Evolutionary conservation across 2,329 filamentous ascomycete genomes (phyloP).

Genomic region (Bipolaris oryzae): DNA sequence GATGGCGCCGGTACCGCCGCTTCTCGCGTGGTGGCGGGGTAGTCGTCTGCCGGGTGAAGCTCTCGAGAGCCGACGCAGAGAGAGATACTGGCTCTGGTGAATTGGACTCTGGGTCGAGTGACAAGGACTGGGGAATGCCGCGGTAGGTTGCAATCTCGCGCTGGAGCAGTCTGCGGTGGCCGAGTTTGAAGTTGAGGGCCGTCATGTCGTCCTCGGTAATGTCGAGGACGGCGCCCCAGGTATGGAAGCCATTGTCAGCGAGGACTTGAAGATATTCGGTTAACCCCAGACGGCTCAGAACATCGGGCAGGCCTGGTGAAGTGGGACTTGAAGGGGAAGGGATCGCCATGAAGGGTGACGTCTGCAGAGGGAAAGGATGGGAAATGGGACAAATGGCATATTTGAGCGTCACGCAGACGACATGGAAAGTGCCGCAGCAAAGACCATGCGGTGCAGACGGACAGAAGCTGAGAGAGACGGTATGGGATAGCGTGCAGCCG

Average conservation of each 20-base stretch:
- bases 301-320: slow-evolving; percentile 32
- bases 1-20: slow-evolving; percentile 48
- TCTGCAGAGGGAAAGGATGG: slow-evolving; percentile 19
- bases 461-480: slow-evolving; percentile 13
- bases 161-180: slow-evolving; percentile 48
- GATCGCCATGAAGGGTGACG: slow-evolving; percentile 38
- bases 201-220: slow-evolving; percentile 50
- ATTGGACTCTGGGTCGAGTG: slow-evolving; percentile 31
- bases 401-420: slow-evolving; percentile 9
- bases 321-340: slow-evolving; percentile 25
- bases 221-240: slow-evolving; percentile 48
- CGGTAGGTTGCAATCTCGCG: slow-evolving; percentile 49
- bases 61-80: slow-evolving; percentile 40
- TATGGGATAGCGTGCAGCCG: slow-evolving; percentile 15
- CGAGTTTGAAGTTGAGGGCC: slow-evolving; percentile 48
- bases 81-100: slow-evolving; percentile 30
- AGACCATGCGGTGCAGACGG: slow-evolving; percentile 3
- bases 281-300: slow-evolving; percentile 43
- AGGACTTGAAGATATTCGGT: slow-evolving; percentile 37
- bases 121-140: slow-evolving; percentile 35
- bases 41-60: slow-evolving; percentile 30
- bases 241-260: slow-evolving; percentile 45
- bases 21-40: slow-evolving; percentile 40
- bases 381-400: slow-evolving; percentile 22
- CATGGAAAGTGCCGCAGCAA: slow-evolving; percentile 10